Evolutionary conservation across 139 green algal species (phyloP).

Genomic region (Micromonas commoda): DNA sequence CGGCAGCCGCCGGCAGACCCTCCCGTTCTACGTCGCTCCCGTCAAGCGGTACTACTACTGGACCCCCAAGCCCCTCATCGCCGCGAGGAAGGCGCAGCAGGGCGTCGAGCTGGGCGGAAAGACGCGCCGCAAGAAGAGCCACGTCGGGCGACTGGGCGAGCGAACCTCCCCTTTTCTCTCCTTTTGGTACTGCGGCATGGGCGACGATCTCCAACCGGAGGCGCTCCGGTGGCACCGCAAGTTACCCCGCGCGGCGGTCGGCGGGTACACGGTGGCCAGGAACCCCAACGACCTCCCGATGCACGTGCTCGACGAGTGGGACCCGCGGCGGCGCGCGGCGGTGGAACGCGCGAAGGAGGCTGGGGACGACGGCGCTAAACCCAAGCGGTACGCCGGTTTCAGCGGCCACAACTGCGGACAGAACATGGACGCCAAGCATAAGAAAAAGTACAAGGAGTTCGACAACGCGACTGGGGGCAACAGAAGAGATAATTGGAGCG

Average conservation of each 20-base stretch:
- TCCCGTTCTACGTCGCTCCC: constrained; percentile 32
- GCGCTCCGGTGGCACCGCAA: constrained; percentile 2
- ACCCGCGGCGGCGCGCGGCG: background rate
- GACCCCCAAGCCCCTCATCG: constrained; percentile 25
- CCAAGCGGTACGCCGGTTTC: no score
- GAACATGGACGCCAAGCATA: background rate
- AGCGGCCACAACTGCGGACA: background rate
- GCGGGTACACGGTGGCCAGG: constrained; percentile 1
- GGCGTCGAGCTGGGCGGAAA: background rate
- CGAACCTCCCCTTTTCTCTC: constrained; percentile 35
- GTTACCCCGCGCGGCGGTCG: background rate
- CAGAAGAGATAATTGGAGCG: background rate
- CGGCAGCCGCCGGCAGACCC: background rate
- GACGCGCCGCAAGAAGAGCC: background rate
- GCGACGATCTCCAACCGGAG: background rate
- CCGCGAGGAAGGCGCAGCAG: background rate
- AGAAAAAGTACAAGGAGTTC: background rate
- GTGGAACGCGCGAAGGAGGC: background rate
- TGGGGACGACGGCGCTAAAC: background rate
- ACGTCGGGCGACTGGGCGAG: constrained; percentile 17
- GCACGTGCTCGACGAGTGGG: constrained; percentile 16
- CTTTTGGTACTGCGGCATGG: constrained; percentile 33
- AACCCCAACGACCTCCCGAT: constrained; percentile 12
- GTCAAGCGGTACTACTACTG: constrained; percentile 34
- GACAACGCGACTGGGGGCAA: background rate